These are phyloP conservation scores for Neoarthrinium moseri DNA, from an alignment of 2,329 filamentous ascomycete species.

Conservation along the genomic window DNA sequence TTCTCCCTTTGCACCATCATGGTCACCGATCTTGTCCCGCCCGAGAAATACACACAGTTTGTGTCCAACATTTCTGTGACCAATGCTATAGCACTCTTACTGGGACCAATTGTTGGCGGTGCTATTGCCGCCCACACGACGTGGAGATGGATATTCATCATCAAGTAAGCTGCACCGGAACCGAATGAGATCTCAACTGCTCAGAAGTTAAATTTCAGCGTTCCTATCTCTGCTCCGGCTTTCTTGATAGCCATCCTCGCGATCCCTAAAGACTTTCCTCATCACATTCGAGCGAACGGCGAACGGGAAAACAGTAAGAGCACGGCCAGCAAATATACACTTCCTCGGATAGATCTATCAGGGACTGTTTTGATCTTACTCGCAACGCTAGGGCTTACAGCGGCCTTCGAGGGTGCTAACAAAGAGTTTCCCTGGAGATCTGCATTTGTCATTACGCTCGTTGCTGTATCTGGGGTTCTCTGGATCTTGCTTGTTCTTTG, in stretches of 20 bases:
- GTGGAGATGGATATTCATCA: constrained; percentile 47
- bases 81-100: constrained; percentile 37
- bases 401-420: constrained; percentile 43
- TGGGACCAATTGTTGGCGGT: constrained; percentile 44
- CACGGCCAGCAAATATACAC: too few species aligned
- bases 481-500: constrained; percentile 27
- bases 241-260: constrained; percentile 23
- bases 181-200: too few species aligned
- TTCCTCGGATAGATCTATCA: constrained; percentile 28
- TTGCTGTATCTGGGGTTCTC: constrained; percentile 17
- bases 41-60: constrained; percentile 29
- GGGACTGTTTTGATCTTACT: constrained; percentile 35
- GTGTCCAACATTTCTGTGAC: constrained; percentile 34
- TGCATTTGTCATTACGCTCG: constrained; percentile 32
- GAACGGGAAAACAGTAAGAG: constrained; percentile 12
- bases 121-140: constrained; percentile 35
- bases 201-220: too few species aligned
- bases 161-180: constrained; percentile 45
- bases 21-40: constrained; percentile 32
- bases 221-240: constrained; percentile 28
- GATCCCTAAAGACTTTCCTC: constrained; percentile 26
- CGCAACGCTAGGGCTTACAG: constrained; percentile 42
- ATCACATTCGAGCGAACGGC: constrained; percentile 22
- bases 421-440: constrained; percentile 40
- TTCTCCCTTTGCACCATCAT: constrained; percentile 40